Evolutionary conservation across 2,329 filamentous ascomycete genomes (phyloP).

Genomic region (Sordariomycetes sp.): DNA sequence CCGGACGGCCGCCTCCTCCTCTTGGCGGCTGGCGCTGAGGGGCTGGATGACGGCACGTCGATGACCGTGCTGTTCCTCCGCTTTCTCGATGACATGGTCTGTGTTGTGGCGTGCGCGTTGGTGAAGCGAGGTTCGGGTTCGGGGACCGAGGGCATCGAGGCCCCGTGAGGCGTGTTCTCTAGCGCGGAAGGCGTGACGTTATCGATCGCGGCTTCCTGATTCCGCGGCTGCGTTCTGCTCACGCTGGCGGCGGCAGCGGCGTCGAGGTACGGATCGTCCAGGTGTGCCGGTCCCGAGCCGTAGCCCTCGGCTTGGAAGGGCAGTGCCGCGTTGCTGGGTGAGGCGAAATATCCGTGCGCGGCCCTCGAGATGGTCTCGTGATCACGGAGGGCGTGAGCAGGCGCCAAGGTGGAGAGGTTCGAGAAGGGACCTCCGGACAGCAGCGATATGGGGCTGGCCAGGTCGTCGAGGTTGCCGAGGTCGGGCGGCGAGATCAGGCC

Average conservation of each 20-base stretch:
- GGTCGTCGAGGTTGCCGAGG: background rate
- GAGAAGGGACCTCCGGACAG: background rate
- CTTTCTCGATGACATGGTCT: slow-evolving; percentile 3
- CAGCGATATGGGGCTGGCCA: background rate
- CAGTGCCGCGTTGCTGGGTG: background rate
- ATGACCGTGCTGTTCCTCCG: background rate
- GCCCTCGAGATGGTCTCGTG: background rate
- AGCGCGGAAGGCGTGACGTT: background rate
- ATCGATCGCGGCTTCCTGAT: background rate
- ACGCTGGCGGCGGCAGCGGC: background rate
- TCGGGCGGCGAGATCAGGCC: background rate
- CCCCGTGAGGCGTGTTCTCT: background rate
- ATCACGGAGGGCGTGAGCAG: background rate
- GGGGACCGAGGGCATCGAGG: background rate
- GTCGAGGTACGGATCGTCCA: background rate
- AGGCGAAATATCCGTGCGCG: background rate
- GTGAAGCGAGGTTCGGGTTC: background rate
- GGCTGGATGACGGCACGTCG: slow-evolving; percentile 6
- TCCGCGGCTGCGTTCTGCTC: background rate
- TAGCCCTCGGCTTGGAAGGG: background rate
- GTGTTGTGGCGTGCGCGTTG: background rate
- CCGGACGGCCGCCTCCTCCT: slow-evolving; percentile 6
- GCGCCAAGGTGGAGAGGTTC: background rate
- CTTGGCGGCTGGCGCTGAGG: background rate
- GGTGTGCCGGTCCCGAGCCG: background rate